A percentile compares a stretch with the other conserved stretches of the same genome.
These are phyloP conservation scores for Sanghuangporus sanghuang DNA, from an alignment of 1,284 basidiomycete genomes.

Conservation along the genomic window DNA sequence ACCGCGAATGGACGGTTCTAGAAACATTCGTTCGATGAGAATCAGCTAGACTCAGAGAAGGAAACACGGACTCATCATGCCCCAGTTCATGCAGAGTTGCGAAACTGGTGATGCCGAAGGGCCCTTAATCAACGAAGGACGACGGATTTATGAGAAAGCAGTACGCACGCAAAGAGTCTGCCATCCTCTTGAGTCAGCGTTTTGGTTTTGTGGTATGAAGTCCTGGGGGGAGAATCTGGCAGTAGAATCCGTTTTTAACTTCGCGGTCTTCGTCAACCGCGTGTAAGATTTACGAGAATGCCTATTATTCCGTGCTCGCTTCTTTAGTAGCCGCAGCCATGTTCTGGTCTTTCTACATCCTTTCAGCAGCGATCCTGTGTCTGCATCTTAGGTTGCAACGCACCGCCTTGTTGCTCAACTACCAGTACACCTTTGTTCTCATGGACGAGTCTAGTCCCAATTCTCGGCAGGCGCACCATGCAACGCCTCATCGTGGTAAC, in stretches of 20 bases:
- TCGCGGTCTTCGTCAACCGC: background rate
- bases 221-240: background rate
- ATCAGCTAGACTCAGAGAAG: background rate
- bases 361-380: too few relatives aligned
- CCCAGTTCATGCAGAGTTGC: slow-evolving; percentile 3
- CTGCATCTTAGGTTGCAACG: too few relatives aligned
- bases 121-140: background rate
- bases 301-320: background rate
- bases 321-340: too few relatives aligned
- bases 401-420: too few relatives aligned
- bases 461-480: too few relatives aligned
- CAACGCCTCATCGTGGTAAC: too few relatives aligned
- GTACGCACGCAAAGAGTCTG: background rate
- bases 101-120: background rate
- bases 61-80: slow-evolving; percentile 10
- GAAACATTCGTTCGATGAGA: background rate
- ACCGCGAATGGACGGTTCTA: slow-evolving; percentile 6
- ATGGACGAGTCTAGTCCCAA: too few relatives aligned
- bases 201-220: background rate
- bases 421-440: too few relatives aligned
- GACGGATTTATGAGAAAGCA: background rate
- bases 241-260: background rate
- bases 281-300: background rate
- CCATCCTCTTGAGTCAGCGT: background rate
- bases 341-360: too few relatives aligned